phyloP scores from a whole-genome alignment of 768 basidiomycete species.

The Pluteus cervinus region DNA sequence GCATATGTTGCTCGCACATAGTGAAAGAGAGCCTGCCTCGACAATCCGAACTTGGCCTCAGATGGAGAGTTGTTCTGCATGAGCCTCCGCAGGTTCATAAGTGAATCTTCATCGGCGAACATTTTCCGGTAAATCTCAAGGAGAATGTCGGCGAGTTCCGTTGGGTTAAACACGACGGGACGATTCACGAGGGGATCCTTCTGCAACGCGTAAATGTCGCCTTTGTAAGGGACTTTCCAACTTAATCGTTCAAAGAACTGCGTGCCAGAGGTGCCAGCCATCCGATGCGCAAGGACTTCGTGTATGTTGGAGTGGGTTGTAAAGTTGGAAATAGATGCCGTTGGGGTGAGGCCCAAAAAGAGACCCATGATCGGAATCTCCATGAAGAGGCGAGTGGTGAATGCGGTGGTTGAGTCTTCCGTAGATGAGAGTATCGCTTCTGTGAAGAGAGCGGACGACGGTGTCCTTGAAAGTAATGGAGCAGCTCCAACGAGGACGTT shows the following conservation, averaged over 20 bases:
- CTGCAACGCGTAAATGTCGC: slow-evolving; percentile 13
- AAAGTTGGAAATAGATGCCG: slow-evolving; percentile 28
- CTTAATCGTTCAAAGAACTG: slow-evolving; percentile 23
- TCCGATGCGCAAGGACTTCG: slow-evolving; percentile 18
- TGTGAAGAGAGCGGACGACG: slow-evolving; percentile 25
- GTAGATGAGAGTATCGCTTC: slow-evolving; percentile 20
- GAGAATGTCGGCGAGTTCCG: background rate
- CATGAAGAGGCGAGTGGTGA: slow-evolving; percentile 23
- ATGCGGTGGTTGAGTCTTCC: slow-evolving; percentile 23
- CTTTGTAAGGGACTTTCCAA: slow-evolving; percentile 28
- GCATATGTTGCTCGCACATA: background rate
- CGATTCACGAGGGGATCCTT: too few relatives aligned
- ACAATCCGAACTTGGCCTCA: too few relatives aligned
- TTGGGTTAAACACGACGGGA: background rate
- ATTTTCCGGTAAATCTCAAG: background rate
- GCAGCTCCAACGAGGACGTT: slow-evolving; percentile 26
- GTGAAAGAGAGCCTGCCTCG: too few relatives aligned
- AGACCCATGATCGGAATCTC: slow-evolving; percentile 27
- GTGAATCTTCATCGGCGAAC: background rate
- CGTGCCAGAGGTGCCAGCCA: too few relatives aligned
- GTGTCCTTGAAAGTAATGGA: slow-evolving; percentile 20
- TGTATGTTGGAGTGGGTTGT: slow-evolving; percentile 28
- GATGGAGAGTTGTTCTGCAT: background rate
- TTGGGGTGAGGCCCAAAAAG: slow-evolving; percentile 28
- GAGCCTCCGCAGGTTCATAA: background rate